Percentiles rank a stretch among this genome's conserved stretches.
phyloP scores from a whole-genome alignment of 306 rosid species.

The Glycine soja region DNA sequence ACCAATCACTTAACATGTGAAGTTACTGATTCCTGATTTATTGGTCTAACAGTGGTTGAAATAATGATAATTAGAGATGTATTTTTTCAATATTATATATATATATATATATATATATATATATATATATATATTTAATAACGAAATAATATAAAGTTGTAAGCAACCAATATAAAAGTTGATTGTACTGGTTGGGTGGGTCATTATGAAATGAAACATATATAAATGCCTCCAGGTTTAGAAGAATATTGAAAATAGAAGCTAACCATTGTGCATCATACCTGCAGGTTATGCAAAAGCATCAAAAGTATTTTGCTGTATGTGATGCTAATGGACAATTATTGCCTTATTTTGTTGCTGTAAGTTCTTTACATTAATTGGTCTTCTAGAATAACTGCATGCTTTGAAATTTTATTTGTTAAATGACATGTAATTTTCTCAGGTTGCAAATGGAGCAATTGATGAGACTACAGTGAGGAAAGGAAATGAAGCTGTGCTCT shows the following conservation, averaged over 20 bases:
- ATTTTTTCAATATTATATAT: no score
- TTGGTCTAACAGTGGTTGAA: no score
- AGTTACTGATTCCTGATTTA: no score
- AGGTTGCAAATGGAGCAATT: slow-evolving; percentile 94
- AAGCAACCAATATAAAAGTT: no score
- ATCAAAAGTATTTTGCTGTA: slow-evolving; percentile 87
- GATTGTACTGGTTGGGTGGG: slow-evolving; percentile 17
- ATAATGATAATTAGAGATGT: no score
- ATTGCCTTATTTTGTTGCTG: slow-evolving; percentile 90
- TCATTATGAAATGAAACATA: slow-evolving; percentile 7
- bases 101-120: no score
- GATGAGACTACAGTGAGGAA: slow-evolving; percentile 71
- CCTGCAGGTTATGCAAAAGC: slow-evolving; percentile 96
- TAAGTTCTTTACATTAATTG: slow-evolving; percentile 57
- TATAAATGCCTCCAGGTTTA: slow-evolving; percentile 27
- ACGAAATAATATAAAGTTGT: no score
- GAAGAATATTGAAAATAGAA: slow-evolving; percentile 32
- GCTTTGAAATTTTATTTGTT: slow-evolving; percentile 33
- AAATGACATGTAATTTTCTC: slow-evolving; percentile 37
- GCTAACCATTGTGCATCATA: slow-evolving; percentile 33
- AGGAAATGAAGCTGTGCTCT: slow-evolving; percentile 95
- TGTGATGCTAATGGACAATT: slow-evolving; percentile 66
- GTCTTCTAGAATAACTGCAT: slow-evolving; percentile 13
- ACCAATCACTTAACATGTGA: no score
- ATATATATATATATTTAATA: no score